Evolutionary conservation across 2,329 filamentous ascomycete genomes (phyloP).

Genomic region (Neophaeococcomyces mojaviensis): DNA sequence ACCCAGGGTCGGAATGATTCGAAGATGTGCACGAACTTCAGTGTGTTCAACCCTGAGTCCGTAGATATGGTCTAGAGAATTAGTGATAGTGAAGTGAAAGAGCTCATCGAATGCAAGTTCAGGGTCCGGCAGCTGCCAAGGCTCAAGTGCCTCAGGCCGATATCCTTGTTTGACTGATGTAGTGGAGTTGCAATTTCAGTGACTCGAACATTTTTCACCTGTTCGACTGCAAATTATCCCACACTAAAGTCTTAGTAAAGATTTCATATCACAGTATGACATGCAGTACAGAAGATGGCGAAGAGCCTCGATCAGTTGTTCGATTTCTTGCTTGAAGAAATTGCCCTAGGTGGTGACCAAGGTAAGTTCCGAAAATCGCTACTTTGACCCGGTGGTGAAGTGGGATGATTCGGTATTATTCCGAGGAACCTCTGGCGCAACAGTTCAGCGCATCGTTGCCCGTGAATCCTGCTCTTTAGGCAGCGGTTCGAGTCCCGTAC

Average conservation of each 20-base stretch:
- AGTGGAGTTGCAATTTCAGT: not conserved
- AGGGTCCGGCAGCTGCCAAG: no score
- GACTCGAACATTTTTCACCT: slow-evolving; percentile 5
- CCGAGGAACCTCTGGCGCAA: slow-evolving; percentile 1
- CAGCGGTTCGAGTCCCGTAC: slow-evolving; percentile 1
- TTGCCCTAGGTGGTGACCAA: slow-evolving; percentile 51
- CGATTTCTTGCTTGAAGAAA: slow-evolving; percentile 50
- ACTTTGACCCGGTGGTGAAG: not conserved
- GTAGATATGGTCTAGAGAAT: no score
- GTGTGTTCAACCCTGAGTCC: no score
- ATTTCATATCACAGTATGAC: slow-evolving; percentile 1
- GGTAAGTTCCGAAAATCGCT: slow-evolving; percentile 38
- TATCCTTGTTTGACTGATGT: slow-evolving; percentile 1
- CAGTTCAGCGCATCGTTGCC: not conserved
- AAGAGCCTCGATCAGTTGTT: slow-evolving; percentile 50
- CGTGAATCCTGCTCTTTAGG: not conserved
- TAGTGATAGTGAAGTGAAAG: no score
- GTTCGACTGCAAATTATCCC: not conserved
- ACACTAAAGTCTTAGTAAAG: not conserved
- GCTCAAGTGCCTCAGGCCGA: not conserved
- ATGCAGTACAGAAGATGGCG: slow-evolving; percentile 31
- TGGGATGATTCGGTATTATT: not conserved
- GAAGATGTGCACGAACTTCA: not conserved
- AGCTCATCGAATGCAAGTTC: no score
- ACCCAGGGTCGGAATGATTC: not conserved